Evolutionary conservation across 73 alveolate genomes (phyloP), one percentile per base, ranked within the genome.

Genomic region (Symbiodinium natans): DNA sequence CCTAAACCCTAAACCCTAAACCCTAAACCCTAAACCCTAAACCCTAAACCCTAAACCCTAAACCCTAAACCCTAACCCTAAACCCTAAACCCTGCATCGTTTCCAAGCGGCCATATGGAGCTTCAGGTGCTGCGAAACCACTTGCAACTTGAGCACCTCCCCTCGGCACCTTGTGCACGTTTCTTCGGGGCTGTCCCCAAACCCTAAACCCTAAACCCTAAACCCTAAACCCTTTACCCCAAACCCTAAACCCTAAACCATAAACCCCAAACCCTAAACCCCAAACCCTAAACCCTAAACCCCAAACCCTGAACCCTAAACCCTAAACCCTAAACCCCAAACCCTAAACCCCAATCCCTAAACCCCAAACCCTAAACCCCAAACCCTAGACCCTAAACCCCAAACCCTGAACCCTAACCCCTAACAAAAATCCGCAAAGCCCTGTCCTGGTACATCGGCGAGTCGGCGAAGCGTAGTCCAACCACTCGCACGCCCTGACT

Each of bases 361-460:
- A 27, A 59, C 31, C 77, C 34, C 8, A n/a, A 27, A 59, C 27
- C 77, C 77, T 59, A 5, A 59, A 59, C 77, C 77, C 77, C 23
- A 59, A 56, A 15, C 75, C 75, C 31, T 31, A 2, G 19, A 56
- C 75, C 36, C 75, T 25, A 9, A 25, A 56, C 3, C 33, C 75
- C 19, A 56, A 56, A 56, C 33, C 36, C 75, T 56, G 75, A 63
- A 63, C 77, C 77, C 77, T 11, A 27, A 63, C 31, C 59, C 59
- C 31, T 63, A 27, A n/a, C n/a, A n/a, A n/a, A n/a, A 63, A 63
- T 34, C 7, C 34, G 29, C 31, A 19, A 63, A 63, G 36, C 77
- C 77, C 36, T 15, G 27, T 36, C 97, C 97, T 90, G 97, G 77
- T 90, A 90, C 97, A 90, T 90, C 41, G 97, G 97, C 2, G 97